Conservation (phyloP, 2,329 filamentous ascomycete species). For the Fusarium setosum region DNA sequence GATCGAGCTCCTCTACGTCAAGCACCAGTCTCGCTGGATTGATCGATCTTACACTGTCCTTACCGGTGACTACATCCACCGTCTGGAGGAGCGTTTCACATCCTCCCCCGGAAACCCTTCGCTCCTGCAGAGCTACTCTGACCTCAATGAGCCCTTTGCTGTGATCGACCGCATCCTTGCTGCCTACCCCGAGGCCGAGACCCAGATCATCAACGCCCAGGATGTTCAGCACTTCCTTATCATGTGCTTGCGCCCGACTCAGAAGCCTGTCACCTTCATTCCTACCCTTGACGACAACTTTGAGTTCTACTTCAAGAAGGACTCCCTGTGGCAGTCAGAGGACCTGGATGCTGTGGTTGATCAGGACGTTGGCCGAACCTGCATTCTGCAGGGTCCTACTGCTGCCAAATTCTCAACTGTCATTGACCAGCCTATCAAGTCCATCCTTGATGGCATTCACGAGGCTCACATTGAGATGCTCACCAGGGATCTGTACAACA, state of each 20-base stretch:
- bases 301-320: conserved; percentile 99
- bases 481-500: conserved; percentile 82
- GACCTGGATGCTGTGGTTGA: conserved; percentile 95
- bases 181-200: conserved; percentile 86
- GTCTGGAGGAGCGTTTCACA: conserved; percentile 96
- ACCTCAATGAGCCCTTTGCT: conserved; percentile 84
- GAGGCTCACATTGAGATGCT: conserved; percentile 85
- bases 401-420: conserved; percentile 90
- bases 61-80: conserved; percentile 95
- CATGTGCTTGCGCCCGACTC: conserved; percentile 88
- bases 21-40: conserved; percentile 92
- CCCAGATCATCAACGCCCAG: conserved; percentile 96
- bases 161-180: conserved; percentile 83
- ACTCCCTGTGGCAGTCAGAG: conserved; percentile 99
- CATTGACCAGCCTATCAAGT: conserved; percentile 93
- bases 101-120: conserved; percentile 77
- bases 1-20: conserved; percentile 91
- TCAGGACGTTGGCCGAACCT: conserved; percentile 95
- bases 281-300: conserved; percentile 97
- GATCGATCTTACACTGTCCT: conserved; percentile 84
- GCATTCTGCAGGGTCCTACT: conserved; percentile 95
- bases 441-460: conserved; percentile 93
- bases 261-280: conserved; percentile 98
- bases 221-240: conserved; percentile 97
- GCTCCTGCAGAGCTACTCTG: conserved; percentile 88